Conservation (phyloP, 441 rosid genomes). For the Viola pubescens region DNA sequence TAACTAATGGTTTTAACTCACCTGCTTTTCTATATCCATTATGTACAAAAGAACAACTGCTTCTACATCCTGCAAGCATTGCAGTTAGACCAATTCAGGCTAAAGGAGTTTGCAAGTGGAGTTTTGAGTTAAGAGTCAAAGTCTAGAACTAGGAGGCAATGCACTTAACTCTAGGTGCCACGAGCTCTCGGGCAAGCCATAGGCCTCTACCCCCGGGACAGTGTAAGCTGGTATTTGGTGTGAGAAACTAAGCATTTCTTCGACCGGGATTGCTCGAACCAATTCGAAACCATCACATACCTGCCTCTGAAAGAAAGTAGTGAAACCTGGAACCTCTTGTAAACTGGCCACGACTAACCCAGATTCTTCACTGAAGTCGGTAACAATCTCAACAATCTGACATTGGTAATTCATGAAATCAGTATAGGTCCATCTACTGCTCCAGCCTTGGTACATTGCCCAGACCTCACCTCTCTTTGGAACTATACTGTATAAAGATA, state of each 20-base stretch:
- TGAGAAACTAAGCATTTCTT: neutral
- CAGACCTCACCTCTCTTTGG: conserved; percentile 6
- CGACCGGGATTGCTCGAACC: neutral
- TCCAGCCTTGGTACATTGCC: conserved; percentile 4
- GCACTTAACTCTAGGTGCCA: conserved; percentile 3
- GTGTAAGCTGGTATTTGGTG: neutral
- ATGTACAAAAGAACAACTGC: no score
- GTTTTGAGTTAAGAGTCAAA: no score
- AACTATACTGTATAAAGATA: neutral
- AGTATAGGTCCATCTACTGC: neutral
- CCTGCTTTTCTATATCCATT: no score
- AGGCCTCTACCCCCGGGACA: neutral
- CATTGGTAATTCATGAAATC: neutral
- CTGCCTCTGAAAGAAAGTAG: neutral
- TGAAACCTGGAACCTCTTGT: neutral
- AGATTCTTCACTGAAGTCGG: neutral
- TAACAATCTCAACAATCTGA: conserved; percentile 9
- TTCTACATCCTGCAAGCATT: no score
- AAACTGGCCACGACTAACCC: neutral
- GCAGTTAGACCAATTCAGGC: no score
- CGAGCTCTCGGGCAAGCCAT: neutral
- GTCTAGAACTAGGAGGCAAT: no score
- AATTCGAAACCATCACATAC: neutral
- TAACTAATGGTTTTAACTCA: no score
- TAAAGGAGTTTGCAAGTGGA: no score